Conservation (phyloP, 2,329 filamentous ascomycete species). For the Arachnomyces sp. region DNA sequence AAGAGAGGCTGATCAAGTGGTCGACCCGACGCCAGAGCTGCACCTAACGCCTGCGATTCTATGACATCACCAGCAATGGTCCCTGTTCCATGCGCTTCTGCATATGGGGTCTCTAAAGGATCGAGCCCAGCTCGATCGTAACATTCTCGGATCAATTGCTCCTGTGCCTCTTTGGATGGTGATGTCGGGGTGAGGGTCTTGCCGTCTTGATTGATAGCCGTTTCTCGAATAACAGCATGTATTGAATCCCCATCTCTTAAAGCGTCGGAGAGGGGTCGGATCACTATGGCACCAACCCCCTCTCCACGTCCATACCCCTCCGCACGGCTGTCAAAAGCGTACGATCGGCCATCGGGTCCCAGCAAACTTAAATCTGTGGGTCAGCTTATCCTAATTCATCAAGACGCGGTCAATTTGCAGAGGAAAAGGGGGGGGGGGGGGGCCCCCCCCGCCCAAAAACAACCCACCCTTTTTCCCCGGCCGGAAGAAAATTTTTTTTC, state of each 20-base stretch:
- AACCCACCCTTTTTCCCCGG: no score
- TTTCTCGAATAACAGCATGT: conserved; percentile 27
- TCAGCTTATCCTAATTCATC: no score
- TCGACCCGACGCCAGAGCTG: not conserved
- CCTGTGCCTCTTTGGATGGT: conserved; percentile 28
- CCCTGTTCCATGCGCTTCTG: conserved; percentile 48
- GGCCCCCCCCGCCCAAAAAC: no score
- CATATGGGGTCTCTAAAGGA: conserved; percentile 21
- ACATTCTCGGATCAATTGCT: conserved; percentile 25
- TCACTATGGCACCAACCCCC: conserved; percentile 24
- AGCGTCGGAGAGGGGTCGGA: conserved; percentile 27
- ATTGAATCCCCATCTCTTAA: conserved; percentile 28
- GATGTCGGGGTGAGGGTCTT: conserved; percentile 28
- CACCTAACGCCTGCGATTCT: conserved; percentile 29
- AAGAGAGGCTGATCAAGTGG: conserved; percentile 13
- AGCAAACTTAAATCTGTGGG: no score
- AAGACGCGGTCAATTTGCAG: no score
- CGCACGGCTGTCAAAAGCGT: conserved; percentile 21
- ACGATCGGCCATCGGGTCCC: conserved; percentile 17
- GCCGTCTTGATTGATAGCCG: conserved; percentile 24
- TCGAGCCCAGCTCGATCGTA: conserved; percentile 26
- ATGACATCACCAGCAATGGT: conserved; percentile 48
- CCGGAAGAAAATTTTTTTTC: no score
- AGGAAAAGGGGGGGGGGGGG: no score
- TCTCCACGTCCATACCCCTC: conserved; percentile 28